Base-by-base conservation (phyloP, 768 basidiomycete genomes). In the Exidia glandulosa region DNA sequence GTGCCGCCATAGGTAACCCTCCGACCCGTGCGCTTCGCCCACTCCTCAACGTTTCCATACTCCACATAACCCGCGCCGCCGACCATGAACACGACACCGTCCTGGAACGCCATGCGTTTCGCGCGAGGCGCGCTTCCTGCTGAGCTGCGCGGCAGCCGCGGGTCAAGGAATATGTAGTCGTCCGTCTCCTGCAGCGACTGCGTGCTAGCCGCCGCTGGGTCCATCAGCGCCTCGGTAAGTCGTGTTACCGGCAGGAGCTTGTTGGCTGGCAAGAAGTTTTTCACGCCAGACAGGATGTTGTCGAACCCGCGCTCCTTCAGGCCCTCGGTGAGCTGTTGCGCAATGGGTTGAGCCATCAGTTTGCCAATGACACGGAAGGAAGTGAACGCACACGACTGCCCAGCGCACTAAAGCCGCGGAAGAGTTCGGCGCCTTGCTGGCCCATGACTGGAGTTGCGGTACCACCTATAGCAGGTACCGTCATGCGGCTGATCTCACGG, bases 31-130 rank as follows among this genome's bases (percentile, higher is more conserved):
- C 83, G 85, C 57, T 72, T 74, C 3, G 90, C 90, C 93, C 94
- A 96, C 72, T 98, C 95, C 71, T 88, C 85, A 61, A 99, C 73
- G 70, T 98, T 98, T 3, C 94, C 93, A 65, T 94, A 97, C 74
- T 99, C 96, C 57, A 98, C 93, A 67, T 97, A 95, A 16, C 94
- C 89, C 3, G 94, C 96, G 1, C 96, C 96, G 7, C 96, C 96
- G 2, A 99, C 94, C 32, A 97, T 77, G 65, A 99, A 99, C 2
- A 99, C 87, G 67, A 90, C 83, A 14, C 90, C 86, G 62, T 98
- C 95, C 2, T 79, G 75, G 70, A 94, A 97, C 16, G 88, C 85
- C 89, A 86, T 90, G 48, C 79, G 77, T 74, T 72, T 62, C 77
- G 77, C n/a, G 75, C 65, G 66, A 62, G 3, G 71, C 69, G 66